Conservation (phyloP, 208 protist species). For the Tritrichomonas musculus region DNA sequence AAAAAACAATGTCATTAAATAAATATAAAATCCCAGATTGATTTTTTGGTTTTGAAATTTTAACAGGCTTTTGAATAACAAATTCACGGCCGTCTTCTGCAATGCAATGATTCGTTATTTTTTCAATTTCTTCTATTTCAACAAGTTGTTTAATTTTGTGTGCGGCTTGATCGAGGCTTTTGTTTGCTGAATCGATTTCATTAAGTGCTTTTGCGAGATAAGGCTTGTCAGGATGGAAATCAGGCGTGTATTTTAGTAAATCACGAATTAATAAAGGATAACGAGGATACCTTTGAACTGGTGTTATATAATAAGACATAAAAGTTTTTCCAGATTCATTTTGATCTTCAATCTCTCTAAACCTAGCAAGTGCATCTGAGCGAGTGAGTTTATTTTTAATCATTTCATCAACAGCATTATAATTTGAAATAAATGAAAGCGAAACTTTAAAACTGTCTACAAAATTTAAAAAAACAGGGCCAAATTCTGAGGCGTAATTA, state of each 20-base stretch:
- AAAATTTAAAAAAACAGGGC: neutral
- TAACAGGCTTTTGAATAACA: neutral
- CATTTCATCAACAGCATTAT: neutral
- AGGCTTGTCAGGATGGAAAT: neutral
- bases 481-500: neutral
- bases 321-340: neutral
- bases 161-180: neutral
- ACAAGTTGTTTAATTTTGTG: neutral
- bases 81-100: neutral
- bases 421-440: neutral
- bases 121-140: neutral
- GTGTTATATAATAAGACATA: neutral
- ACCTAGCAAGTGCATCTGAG: neutral
- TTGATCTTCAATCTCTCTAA: neutral
- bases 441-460: neutral
- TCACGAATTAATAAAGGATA: conserved; percentile 23
- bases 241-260: neutral
- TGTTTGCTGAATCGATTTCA: neutral
- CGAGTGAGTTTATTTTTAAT: neutral
- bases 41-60: neutral
- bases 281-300: conserved; percentile 14
- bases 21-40: neutral
- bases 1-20: conserved; percentile 7
- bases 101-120: neutral
- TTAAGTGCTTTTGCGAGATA: neutral